phyloP scores from a whole-genome alignment of 2,329 filamentous ascomycete species.

The Clonostachys chloroleuca region DNA sequence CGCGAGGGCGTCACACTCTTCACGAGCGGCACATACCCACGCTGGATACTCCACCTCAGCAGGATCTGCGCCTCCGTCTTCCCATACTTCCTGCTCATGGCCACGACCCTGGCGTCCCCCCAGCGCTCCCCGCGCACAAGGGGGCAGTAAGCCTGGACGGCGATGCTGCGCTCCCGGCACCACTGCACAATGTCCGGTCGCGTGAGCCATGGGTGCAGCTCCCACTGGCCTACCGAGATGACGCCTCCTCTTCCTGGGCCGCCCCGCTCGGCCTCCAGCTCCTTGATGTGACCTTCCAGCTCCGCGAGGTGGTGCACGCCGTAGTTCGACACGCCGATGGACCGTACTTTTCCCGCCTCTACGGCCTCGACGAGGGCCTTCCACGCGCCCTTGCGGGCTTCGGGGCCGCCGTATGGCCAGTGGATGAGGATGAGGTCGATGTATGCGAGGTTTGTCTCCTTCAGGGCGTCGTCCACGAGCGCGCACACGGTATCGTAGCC shows the following conservation, averaged over 20 bases:
- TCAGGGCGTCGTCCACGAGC: conserved; percentile 59
- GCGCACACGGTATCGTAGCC: conserved; percentile 61
- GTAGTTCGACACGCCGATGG: conserved; percentile 62
- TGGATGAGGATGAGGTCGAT: conserved; percentile 65
- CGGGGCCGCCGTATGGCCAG: conserved; percentile 53
- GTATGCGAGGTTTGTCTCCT: conserved; percentile 58
- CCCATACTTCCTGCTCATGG: conserved; percentile 65
- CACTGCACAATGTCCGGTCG: conserved; percentile 76
- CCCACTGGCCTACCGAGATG: conserved; percentile 81
- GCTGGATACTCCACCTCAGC: conserved; percentile 78
- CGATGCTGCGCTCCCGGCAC: conserved; percentile 60
- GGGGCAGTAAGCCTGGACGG: conserved; percentile 60
- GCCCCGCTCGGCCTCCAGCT: conserved; percentile 57
- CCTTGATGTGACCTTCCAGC: conserved; percentile 52
- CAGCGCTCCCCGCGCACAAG: conserved; percentile 65
- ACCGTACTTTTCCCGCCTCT: conserved; percentile 56
- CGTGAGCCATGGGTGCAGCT: conserved; percentile 84
- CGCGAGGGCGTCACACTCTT: conserved; percentile 68
- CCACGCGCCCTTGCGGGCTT: conserved; percentile 55
- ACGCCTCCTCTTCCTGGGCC: conserved; percentile 63
- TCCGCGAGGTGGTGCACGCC: conserved; percentile 59
- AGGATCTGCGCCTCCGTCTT: conserved; percentile 75
- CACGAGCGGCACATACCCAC: conserved; percentile 67
- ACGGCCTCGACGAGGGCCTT: conserved; percentile 59
- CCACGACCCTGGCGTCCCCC: conserved; percentile 60